Evolutionary conservation across 78 protist genomes (phyloP).

Genomic region (Dictyostelium citrinum): DNA sequence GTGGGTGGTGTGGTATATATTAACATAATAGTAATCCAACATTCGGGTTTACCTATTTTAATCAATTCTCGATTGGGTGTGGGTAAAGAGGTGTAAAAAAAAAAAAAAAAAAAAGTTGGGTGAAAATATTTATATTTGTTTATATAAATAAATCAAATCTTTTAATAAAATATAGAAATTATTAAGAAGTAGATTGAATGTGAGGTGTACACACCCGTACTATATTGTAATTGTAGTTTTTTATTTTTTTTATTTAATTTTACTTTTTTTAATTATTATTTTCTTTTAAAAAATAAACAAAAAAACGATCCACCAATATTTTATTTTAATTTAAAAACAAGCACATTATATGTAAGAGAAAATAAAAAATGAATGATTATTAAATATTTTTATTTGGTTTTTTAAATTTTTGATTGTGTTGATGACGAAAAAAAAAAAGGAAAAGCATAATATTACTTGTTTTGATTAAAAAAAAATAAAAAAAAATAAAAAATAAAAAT

Average conservation of each 20-base stretch:
- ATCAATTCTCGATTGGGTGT: not conserved
- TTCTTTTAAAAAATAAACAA: too few relatives aligned
- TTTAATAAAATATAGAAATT: not conserved
- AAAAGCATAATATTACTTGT: not conserved
- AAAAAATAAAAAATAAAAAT: too few relatives aligned
- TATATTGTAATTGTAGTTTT: not conserved
- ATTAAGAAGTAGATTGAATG: not conserved
- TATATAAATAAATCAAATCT: not conserved
- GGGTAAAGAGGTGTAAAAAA: not conserved
- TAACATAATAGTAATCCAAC: not conserved
- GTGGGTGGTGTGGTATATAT: not conserved
- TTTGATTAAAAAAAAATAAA: not conserved
- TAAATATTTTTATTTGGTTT: not conserved
- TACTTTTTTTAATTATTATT: not conserved
- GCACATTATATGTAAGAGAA: not conserved
- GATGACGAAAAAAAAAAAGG: not conserved
- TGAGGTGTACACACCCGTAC: slow-evolving; percentile 1
- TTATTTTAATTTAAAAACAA: not conserved
- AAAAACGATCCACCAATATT: not conserved
- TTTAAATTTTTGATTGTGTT: not conserved
- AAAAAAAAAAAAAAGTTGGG: not conserved
- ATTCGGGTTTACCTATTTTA: not conserved
- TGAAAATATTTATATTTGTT: not conserved
- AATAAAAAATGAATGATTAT: not conserved
- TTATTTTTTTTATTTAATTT: not conserved